phyloP scores from a whole-genome alignment of 1,284 basidiomycete genomes.

The Heliocybe sulcata region DNA sequence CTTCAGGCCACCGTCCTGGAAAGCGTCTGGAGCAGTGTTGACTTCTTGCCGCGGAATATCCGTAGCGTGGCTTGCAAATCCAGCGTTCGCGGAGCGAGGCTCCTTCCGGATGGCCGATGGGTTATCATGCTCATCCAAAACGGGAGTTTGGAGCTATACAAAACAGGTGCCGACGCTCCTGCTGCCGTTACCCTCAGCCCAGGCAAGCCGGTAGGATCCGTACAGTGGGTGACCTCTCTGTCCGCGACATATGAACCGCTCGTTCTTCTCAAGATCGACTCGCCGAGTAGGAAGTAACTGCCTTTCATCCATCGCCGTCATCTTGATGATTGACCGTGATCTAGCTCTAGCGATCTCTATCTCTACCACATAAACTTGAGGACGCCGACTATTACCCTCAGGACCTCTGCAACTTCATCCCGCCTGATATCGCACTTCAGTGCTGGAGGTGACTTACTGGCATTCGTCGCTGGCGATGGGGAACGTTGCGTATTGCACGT shows the following conservation, averaged over 20 bases:
- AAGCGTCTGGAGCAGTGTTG: not conserved
- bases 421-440: not conserved
- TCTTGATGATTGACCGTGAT: not conserved
- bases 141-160: not conserved
- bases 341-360: not conserved
- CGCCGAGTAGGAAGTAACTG: not conserved
- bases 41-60: not conserved
- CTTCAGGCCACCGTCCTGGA: not conserved
- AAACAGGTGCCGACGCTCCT: not conserved
- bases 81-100: not conserved
- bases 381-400: not conserved
- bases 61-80: not conserved
- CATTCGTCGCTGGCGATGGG: not conserved
- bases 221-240: not conserved
- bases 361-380: not conserved
- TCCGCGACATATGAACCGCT: not conserved
- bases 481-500: not conserved
- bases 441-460: not conserved
- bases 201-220: not conserved
- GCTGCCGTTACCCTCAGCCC: not conserved
- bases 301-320: not conserved
- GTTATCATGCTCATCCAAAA: not conserved
- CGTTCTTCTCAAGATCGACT: not conserved
- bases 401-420: not conserved
- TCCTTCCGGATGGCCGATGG: not conserved